Conservation (phyloP, 2,329 filamentous ascomycete genomes). For the Epichloe brachyelytri region DNA sequence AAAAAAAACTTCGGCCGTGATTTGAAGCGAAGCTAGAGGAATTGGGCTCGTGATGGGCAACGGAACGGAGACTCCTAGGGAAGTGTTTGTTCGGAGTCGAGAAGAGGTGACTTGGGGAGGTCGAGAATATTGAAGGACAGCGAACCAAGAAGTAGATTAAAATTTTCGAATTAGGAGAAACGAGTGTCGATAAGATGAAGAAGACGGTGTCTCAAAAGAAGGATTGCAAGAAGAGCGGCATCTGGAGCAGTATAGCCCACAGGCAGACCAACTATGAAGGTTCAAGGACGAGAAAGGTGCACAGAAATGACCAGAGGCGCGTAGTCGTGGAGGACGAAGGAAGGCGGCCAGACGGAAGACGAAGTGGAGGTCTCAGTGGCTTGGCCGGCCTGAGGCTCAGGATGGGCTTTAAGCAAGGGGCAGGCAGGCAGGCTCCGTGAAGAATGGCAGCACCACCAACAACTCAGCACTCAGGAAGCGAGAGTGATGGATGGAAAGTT, state of each 20-base stretch:
- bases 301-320: slow-evolving; percentile 3
- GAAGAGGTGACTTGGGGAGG: background rate
- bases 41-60: background rate
- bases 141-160: slow-evolving; percentile 18
- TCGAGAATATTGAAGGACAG: slow-evolving; percentile 1
- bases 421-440: too few relatives aligned
- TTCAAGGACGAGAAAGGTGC: slow-evolving; percentile 11
- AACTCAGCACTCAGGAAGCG: too few relatives aligned
- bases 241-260: slow-evolving; percentile 14
- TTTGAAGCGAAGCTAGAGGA: slow-evolving; percentile 5
- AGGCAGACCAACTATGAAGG: slow-evolving; percentile 15
- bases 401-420: background rate
- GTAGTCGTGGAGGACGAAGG: slow-evolving; percentile 6
- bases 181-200: slow-evolving; percentile 19
- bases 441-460: background rate
- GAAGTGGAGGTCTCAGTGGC: slow-evolving; percentile 7
- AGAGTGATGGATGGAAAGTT: background rate
- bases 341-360: slow-evolving; percentile 6
- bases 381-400: slow-evolving; percentile 6
- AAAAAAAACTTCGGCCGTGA: slow-evolving; percentile 2
- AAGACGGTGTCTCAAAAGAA: slow-evolving; percentile 13
- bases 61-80: background rate
- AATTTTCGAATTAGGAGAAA: slow-evolving; percentile 21
- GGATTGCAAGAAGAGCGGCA: slow-evolving; percentile 15
- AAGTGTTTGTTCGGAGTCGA: background rate